These are phyloP conservation scores for Rossbeevera mucosa DNA, from an alignment of 768 basidiomycete species.

Conservation along the genomic window DNA sequence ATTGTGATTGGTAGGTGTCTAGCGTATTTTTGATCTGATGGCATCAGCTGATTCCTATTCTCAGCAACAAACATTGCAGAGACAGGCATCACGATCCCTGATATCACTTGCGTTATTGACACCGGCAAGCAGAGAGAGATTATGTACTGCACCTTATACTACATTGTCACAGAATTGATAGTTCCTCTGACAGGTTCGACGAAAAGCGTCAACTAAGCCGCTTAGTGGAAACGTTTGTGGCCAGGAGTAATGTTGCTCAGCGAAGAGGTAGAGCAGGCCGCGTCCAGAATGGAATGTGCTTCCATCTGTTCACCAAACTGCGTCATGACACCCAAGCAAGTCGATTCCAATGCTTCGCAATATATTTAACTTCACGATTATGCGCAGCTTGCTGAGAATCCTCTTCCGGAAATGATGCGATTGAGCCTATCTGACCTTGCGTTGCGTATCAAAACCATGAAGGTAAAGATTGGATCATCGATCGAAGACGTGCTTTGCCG, in stretches of 20 bases:
- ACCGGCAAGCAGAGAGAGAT: conserved; percentile 92
- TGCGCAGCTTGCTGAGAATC: conserved; percentile 77
- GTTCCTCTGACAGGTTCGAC: conserved; percentile 69
- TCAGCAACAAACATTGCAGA: conserved; percentile 90
- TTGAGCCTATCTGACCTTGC: conserved; percentile 90
- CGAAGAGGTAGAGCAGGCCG: conserved; percentile 88
- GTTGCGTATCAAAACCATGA: conserved; percentile 90
- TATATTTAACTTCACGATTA: not conserved
- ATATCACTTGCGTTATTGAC: conserved; percentile 95
- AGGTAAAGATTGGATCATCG: conserved; percentile 73
- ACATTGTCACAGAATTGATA: conserved; percentile 5
- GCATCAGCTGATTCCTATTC: not conserved
- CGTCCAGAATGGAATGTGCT: conserved; percentile 84
- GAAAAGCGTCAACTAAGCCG: conserved; percentile 96
- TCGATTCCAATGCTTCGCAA: not conserved
- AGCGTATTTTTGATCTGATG: not conserved
- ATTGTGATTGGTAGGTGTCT: conserved; percentile 81
- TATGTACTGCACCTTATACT: conserved; percentile 43
- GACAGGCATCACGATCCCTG: conserved; percentile 97
- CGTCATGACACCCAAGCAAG: conserved; percentile 75
- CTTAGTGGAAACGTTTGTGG: conserved; percentile 86
- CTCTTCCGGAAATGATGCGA: conserved; percentile 93
- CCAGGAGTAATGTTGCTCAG: conserved; percentile 87
- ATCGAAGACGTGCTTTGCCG: conserved; percentile 87
- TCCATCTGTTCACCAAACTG: conserved; percentile 90